phyloP scores from a whole-genome alignment of 768 basidiomycete genomes.

The Lyophyllum shimeji region DNA sequence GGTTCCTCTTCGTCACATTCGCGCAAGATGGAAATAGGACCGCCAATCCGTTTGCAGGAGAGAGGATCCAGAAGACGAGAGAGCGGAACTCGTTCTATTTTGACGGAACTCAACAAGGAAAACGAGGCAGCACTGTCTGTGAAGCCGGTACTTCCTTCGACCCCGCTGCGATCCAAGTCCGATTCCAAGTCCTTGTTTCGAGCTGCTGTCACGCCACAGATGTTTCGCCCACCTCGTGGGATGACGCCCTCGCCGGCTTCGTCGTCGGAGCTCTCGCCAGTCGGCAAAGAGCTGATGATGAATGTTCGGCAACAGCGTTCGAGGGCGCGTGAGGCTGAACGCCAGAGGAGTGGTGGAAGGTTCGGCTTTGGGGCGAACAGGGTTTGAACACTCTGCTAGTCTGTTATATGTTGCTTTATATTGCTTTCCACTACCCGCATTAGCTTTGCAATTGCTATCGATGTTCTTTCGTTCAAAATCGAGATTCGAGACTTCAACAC shows the following conservation, averaged over 20 bases:
- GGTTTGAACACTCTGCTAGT: not conserved
- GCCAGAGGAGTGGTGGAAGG: constrained; percentile 19
- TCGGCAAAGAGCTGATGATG: constrained; percentile 66
- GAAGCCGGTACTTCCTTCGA: constrained; percentile 39
- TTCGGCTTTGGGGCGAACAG: constrained; percentile 7
- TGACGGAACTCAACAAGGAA: constrained; percentile 36
- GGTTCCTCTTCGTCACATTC: constrained; percentile 22
- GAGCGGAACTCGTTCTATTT: constrained; percentile 14
- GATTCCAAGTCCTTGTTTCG: constrained; percentile 36
- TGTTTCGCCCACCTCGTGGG: constrained; percentile 46
- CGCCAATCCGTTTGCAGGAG: constrained; percentile 18
- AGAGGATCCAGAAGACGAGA: constrained; percentile 15
- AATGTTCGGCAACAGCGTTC: constrained; percentile 52
- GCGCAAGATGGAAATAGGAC: constrained; percentile 9
- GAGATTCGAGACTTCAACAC: not conserved
- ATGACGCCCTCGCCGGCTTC: constrained; percentile 61
- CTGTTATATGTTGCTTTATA: constrained; percentile 5
- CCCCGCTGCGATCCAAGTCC: constrained; percentile 42
- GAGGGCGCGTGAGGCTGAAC: constrained; percentile 36
- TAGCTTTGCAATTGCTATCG: constrained; percentile 1
- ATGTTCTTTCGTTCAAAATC: not conserved
- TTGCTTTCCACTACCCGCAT: not conserved
- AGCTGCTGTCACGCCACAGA: constrained; percentile 36
- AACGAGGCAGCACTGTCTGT: constrained; percentile 36
- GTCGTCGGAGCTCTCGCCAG: constrained; percentile 73